Evolutionary conservation across 768 basidiomycete species (phyloP), one percentile per base, ranked within the genome.

Genomic region (Boletales sp.): DNA sequence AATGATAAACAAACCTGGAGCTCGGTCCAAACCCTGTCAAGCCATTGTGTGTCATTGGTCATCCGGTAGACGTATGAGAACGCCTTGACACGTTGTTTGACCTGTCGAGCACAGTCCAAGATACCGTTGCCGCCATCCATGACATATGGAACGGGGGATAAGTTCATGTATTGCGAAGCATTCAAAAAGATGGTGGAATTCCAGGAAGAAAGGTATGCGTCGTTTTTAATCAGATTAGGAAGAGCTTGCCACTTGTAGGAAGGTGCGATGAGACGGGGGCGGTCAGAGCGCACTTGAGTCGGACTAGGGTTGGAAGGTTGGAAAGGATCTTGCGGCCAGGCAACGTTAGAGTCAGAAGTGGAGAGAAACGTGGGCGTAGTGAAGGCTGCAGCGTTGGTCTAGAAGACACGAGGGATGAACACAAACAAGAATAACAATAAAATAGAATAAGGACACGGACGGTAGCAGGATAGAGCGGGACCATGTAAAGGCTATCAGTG

Each of bases 251-350:
- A 98, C 70, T 92, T 94, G 78, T 93, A 94, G 10, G 77, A 59
- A 19, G 95, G 93, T 14, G 95, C 96, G 58, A 96, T 86, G 43
- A 99, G 78, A 39, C 90, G 87, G 21, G 96, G 96, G 53, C 94
- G 87, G 61, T 90, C 86, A 9, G 83, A 58, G 40, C 92, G 86
- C 32, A 84, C 74, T 44, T 66, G 68, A 34, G 83, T 82, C n/a
- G 78, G 75, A 37, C 65, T 66, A 10, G 90, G 84, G 57, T 67
- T 83, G 34, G 80, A 62, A 17, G 92, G 87, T 39, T 81, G 65
- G 65, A 84, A 90, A 7, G 89, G 63, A 66, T 98, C 95, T 42
- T 72, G 58, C 4, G 92, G 93, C 94, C 94, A 97, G 7, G 81
- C 68, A 53, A 81, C 64, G 37, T 72, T 66, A 21, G 74, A 54